phyloP scores from a whole-genome alignment of 306 rosid species.

The Quercus wislizeni region DNA sequence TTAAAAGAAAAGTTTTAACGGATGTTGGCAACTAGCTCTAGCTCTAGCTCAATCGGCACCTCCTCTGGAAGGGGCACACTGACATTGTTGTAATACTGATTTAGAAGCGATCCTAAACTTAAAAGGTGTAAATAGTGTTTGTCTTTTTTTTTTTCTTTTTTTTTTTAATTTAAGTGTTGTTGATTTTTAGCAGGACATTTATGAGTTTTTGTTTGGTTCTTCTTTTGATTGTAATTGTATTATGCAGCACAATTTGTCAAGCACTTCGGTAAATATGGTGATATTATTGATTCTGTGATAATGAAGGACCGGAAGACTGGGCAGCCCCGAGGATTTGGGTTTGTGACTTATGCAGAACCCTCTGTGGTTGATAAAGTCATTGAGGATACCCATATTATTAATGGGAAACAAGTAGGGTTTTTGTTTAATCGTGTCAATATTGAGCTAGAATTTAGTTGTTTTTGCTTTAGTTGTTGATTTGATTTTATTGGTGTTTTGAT shows the following conservation, averaged over 20 bases:
- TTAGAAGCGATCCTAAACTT: no score
- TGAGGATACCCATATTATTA: constrained; percentile 74
- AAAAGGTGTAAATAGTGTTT: no score
- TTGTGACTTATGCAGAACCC: constrained; percentile 79
- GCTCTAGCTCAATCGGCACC: no score
- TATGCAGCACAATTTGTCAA: constrained; percentile 79
- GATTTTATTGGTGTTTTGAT: not conserved
- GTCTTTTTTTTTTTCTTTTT: no score
- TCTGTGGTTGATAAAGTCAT: constrained; percentile 90
- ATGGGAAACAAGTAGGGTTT: constrained; percentile 71
- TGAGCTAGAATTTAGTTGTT: constrained; percentile 24
- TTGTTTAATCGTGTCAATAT: constrained; percentile 12
- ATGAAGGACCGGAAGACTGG: constrained; percentile 95
- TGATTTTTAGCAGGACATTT: not conserved
- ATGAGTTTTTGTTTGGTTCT: constrained; percentile 3
- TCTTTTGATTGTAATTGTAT: constrained; percentile 6
- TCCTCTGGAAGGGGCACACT: no score
- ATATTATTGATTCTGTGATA: constrained; percentile 81
- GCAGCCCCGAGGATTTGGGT: constrained; percentile 94
- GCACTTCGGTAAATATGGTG: constrained; percentile 86
- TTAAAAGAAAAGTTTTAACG: no score
- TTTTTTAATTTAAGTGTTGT: not conserved
- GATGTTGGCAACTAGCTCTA: no score
- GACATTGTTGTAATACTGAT: no score
- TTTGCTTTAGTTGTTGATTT: constrained; percentile 14